Percentiles rank a stretch among this genome's conserved stretches.
Evolutionary conservation across 1,139 yeast species (phyloP).

Genomic region (Hanseniaspora uvarum): DNA sequence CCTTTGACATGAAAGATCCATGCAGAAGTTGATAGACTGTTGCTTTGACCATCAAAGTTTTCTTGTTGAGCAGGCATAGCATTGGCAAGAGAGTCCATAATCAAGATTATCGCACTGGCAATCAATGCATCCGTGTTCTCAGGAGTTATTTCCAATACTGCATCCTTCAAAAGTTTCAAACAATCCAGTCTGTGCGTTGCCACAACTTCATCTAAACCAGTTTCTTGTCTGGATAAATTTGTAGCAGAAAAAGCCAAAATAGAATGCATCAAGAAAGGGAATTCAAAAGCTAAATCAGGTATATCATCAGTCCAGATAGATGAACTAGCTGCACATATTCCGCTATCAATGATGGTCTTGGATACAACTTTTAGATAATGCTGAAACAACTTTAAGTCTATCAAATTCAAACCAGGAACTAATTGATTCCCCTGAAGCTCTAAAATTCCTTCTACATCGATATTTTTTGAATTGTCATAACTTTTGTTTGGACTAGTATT

Average conservation of each 20-base stretch:
- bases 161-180: constrained; percentile 64
- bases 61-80: constrained; percentile 54
- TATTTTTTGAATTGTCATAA: neutral
- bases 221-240: constrained; percentile 66
- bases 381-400: constrained; percentile 71
- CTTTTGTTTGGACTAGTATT: neutral
- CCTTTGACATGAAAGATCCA: constrained; percentile 97
- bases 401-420: constrained; percentile 43
- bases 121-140: constrained; percentile 88
- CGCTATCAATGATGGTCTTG: constrained; percentile 80
- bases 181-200: constrained; percentile 86
- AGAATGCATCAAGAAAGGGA: constrained; percentile 87
- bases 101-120: constrained; percentile 77
- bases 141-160: constrained; percentile 69
- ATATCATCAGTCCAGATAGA: constrained; percentile 81
- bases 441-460: constrained; percentile 1
- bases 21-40: constrained; percentile 66
- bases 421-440: constrained; percentile 11
- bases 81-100: constrained; percentile 88
- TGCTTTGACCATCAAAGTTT: neutral
- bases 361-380: constrained; percentile 81
- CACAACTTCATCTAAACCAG: constrained; percentile 71
- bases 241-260: constrained; percentile 85
- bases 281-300: constrained; percentile 76
- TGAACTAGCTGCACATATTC: constrained; percentile 57